Evolutionary conservation across 2,329 filamentous ascomycete species (phyloP), one percentile per base, ranked within the genome.

Genomic region (Clonostachys sp.): DNA sequence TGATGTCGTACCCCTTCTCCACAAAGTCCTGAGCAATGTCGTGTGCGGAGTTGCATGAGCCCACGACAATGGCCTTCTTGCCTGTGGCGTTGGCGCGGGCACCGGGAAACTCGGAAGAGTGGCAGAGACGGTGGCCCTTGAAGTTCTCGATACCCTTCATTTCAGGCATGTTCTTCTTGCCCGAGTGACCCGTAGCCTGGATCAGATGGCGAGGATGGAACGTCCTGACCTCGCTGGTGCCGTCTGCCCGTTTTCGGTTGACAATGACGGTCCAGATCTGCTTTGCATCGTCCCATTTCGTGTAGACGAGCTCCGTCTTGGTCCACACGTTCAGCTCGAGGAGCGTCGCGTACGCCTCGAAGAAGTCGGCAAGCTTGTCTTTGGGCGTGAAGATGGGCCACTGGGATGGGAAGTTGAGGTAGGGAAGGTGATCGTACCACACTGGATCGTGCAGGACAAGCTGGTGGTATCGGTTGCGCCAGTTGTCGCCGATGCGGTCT

Each of bases 351-450:
- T 89, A 88, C 0, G 75, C 67, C 53, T 87, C 83, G 50, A 88
- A 83, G 65, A 81, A 89, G 41, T 86, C 81, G 2, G 74, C 85
- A 0, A 87, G 67, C 57, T 88, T 88, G 61, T 88, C 84, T 57
- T 87, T 88, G 6, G 84, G 83, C 0, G 83, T 86, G 61, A 86
- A 89, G n/a, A 86, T 67, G 5, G 84, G 84, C 84, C 84, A 89
- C 45, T 75, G 74, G 0, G 73, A 57, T 0, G 84, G 85, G 57
- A 87, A 89, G 0, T 68, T 65, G 5, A 89, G 54, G 58, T 86
- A 88, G 0, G 84, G 80, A 67, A 86, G 66, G 55, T 81, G 77
- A 45, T 78, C 74, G 49, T 73, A 79, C 69, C 72, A 83, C 3
- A 87, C 79, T 0, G 83, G 82, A 53, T 87, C 85, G 54, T 89